Evolutionary conservation across 495 filamentous ascomycete species (phyloP).

Genomic region (Parathielavia appendiculata): DNA sequence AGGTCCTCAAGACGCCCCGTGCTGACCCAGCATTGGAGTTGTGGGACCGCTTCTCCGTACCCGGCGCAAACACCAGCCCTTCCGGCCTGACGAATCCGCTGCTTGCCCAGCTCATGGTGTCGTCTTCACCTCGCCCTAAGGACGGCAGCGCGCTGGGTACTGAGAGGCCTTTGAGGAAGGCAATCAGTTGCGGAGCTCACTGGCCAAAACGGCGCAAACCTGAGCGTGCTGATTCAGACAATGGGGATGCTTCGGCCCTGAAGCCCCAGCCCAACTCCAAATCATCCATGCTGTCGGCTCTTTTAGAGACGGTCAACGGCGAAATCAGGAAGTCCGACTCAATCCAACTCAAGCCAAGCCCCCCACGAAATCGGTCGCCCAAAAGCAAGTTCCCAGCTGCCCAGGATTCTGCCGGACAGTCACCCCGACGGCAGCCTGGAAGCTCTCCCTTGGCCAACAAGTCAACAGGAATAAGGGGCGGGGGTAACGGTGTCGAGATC

Average conservation of each 20-base stretch:
- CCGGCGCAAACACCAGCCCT: constrained; percentile 31
- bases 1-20: constrained; percentile 65
- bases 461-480: constrained; percentile 13
- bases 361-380: constrained; percentile 26
- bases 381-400: not conserved
- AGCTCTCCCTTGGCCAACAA: constrained; percentile 16
- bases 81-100: constrained; percentile 42
- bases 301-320: constrained; percentile 41
- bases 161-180: constrained; percentile 55
- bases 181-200: constrained; percentile 67
- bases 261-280: constrained; percentile 42
- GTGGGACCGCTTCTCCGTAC: constrained; percentile 70
- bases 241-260: constrained; percentile 12
- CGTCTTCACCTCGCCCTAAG: constrained; percentile 62
- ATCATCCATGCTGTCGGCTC: constrained; percentile 41
- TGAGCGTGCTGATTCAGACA: constrained; percentile 26
- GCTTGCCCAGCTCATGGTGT: constrained; percentile 58
- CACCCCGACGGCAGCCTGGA: not conserved
- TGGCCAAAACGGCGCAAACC: constrained; percentile 58
- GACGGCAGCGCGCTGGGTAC: constrained; percentile 41
- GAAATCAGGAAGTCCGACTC: constrained; percentile 34
- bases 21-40: constrained; percentile 78
- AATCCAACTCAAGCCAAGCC: constrained; percentile 26
- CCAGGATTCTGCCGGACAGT: not conserved
- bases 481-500: constrained; percentile 2